A percentile compares a stretch with the other conserved stretches of the same genome.
Evolutionary conservation across 2,329 filamentous ascomycete species (phyloP).

Genomic region (Arthrobotrys sphaeroides): DNA sequence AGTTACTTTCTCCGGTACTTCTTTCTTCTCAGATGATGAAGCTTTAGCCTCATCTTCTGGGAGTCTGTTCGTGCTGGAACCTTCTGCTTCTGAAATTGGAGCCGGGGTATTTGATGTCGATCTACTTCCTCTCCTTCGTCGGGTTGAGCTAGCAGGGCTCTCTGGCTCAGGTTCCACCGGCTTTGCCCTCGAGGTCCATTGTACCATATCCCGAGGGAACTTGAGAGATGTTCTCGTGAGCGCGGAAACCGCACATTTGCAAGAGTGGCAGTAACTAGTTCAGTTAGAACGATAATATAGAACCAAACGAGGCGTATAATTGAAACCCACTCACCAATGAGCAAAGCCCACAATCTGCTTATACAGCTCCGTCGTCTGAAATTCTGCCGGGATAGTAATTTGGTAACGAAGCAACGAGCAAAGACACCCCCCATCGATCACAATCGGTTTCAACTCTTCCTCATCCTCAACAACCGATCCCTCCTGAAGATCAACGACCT

Average conservation of each 20-base stretch:
- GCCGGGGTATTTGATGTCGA: neutral
- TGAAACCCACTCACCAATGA: conserved; percentile 30
- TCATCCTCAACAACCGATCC: neutral
- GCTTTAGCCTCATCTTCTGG: neutral
- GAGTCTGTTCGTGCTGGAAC: neutral
- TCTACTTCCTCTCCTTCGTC: conserved; percentile 20
- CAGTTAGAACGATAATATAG: neutral
- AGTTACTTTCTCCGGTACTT: neutral
- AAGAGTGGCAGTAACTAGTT: conserved; percentile 39
- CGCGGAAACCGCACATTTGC: conserved; percentile 31
- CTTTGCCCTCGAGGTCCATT: conserved; percentile 36
- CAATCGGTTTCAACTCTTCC: conserved; percentile 23
- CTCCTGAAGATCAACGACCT: neutral
- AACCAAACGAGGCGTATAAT: neutral
- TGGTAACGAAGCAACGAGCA: conserved; percentile 36
- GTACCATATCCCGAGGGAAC: conserved; percentile 41
- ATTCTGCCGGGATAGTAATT: conserved; percentile 30
- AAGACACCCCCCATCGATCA: conserved; percentile 41
- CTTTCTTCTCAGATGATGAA: neutral
- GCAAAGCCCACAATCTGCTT: conserved; percentile 41
- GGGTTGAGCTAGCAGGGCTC: neutral
- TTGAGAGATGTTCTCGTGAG: conserved; percentile 34
- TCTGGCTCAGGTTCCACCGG: conserved; percentile 11
- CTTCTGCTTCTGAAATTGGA: neutral
- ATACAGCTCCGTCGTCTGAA: conserved; percentile 42